A percentile compares a stretch with the other conserved stretches of the same genome.
Evolutionary conservation across 257 asterid genomes (phyloP).

Genomic region (Petunia secreta): DNA sequence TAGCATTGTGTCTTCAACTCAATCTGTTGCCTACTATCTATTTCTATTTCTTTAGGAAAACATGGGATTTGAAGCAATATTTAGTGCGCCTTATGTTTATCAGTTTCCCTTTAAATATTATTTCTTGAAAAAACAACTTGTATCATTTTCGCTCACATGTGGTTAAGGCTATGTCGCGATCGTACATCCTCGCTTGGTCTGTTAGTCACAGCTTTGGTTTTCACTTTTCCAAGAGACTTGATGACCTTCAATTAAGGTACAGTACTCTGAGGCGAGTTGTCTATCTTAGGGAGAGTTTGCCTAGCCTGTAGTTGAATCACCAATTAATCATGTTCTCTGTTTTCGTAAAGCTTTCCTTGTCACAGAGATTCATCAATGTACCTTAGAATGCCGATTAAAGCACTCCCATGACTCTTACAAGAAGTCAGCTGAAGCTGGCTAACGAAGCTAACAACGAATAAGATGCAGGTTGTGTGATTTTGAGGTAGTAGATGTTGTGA

Average conservation of each 20-base stretch:
- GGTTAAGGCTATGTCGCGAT: neutral
- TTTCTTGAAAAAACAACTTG: neutral
- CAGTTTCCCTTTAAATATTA: neutral
- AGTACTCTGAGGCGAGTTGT: neutral
- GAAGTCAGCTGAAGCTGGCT: neutral
- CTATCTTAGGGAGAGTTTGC: neutral
- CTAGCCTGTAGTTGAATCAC: neutral
- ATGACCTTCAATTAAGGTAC: neutral
- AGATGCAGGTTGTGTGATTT: neutral
- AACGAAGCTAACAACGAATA: neutral
- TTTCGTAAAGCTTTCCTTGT: neutral
- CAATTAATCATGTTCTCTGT: neutral
- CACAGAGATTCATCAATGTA: neutral
- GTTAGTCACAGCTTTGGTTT: neutral
- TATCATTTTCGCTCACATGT: neutral
- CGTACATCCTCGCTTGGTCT: neutral
- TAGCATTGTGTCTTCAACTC: neutral
- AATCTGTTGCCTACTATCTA: neutral
- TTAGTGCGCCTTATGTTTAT: neutral
- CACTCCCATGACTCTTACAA: neutral
- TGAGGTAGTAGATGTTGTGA: slow-evolving; percentile 1
- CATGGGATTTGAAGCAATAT: neutral
- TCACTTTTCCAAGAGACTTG: neutral
- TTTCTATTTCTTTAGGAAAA: neutral
- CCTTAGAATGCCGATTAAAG: neutral